Evolutionary conservation across 495 filamentous ascomycete genomes (phyloP), one percentile per base, ranked within the genome.

Genomic region (Penicillium antarcticum): DNA sequence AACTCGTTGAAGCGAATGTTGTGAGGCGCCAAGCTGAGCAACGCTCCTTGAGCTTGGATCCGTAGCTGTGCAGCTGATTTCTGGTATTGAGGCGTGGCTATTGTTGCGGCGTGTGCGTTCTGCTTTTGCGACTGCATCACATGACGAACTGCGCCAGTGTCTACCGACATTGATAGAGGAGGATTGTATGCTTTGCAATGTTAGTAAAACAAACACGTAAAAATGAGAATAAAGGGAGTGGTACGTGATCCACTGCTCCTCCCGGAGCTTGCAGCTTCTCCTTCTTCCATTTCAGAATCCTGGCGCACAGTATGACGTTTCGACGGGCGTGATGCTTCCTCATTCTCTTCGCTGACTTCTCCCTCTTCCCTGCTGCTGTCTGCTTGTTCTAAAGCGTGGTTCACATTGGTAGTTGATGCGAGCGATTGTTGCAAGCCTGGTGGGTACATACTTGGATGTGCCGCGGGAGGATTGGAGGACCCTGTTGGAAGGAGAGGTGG

Each of bases 331-430:
- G 58, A 56, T 17, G 72, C 69, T 42, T 78, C 74, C 35, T 72
- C 77, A 55, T 84, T 84, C 1, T 74, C 77, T 52, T 91, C 87
- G 55, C 84, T 88, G 14, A 91, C 59, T 60, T 92, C 88, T 1
- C 87, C 87, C 58, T 92, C 88, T 53, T 94, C 88, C 29, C 79
- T 74, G 45, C 68, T 55, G 2, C 21, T 33, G 39, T 64, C 39
- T 21, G 62, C 48, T 0, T 42, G 33, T 7, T 44, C 47, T 8
- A 56, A 46, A 7, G 1, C 42, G 8, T 42, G n/a, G 33, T 49
- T 43, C 1, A 14, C 45, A 29, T 48, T 32, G 2, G 29, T 18
- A 9, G 53, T 58, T 7, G 50, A 45, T 4, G 55, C 51, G 12
- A 45, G 53, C 16, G 35, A 19, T 33, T 26, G 21, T 14, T 37